Evolutionary conservation across 2,329 filamentous ascomycete species (phyloP), one percentile per base, ranked within the genome.

Genomic region (Anisogramma anomala): DNA sequence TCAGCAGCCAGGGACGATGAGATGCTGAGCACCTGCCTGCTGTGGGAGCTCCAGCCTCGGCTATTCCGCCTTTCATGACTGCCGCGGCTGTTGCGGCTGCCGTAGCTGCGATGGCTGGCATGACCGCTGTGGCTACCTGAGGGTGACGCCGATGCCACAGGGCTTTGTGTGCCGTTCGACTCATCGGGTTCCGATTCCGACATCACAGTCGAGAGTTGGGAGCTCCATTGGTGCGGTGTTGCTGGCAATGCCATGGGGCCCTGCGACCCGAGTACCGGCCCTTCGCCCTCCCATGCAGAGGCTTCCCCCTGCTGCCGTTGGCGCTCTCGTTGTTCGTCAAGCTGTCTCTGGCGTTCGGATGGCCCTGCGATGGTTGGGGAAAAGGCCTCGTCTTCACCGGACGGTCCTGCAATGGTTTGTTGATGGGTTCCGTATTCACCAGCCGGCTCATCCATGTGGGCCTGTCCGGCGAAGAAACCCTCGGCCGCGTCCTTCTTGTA

Each of bases 171-270:
- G 31, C 59, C 63, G 28, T 64, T 63, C 23, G 68, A 61, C 52
- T 69, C 76, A 26, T 59, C 64, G 32, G 58, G 64, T 48, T 80
- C 76, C 53, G 71, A 73, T 54, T 77, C 76, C 25, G 76, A 79
- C 57, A 71, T 63, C 46, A 80, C 75, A 33, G 75, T 77, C 28
- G 77, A 80, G 31, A 79, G 64, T 56, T 77, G 74, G 33, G 72
- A 71, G 57, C 74, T 77, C 74, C 74, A 79, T 66, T 72, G 72
- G 52, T 77, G 73, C 41, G 68, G 65, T 44, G 65, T 57, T 34
- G 65, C 55, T 48, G 69, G 61, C 59, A 69, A 30, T 33, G 41
- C 56, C 65, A 73, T 72, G 37, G 25, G 46, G 33, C 39, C 30
- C 51, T 40, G 50, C 43, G 39, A 50, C 48, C 15, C 51, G 52